These are phyloP conservation scores for Pugionium cornutum DNA, from an alignment of 345 rosid genomes.

Conservation along the genomic window DNA sequence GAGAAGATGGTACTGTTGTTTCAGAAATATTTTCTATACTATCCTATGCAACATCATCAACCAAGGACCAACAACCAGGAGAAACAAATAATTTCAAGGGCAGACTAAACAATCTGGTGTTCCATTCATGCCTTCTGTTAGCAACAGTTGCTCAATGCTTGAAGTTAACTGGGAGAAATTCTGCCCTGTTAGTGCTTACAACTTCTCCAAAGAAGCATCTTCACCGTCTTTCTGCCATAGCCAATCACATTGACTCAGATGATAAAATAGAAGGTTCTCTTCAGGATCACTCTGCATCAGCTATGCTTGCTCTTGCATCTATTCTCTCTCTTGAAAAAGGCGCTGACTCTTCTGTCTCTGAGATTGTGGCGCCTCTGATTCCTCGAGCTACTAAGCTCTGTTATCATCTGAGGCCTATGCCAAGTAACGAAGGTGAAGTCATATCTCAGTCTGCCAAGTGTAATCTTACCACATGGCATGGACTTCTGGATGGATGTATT, in stretches of 20 bases:
- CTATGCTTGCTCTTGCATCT: conserved; percentile 93
- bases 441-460: conserved; percentile 33
- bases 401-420: conserved; percentile 62
- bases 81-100: conserved; percentile 56
- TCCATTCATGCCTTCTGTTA: conserved; percentile 68
- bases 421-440: conserved; percentile 46
- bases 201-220: conserved; percentile 78
- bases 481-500: conserved; percentile 87
- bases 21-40: conserved; percentile 80
- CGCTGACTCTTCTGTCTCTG: conserved; percentile 71
- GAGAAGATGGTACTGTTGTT: conserved; percentile 88
- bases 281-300: conserved; percentile 74
- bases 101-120: conserved; percentile 58
- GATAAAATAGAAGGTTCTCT: conserved; percentile 56
- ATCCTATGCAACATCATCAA: conserved; percentile 57
- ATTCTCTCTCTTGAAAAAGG: conserved; percentile 89
- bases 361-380: conserved; percentile 79
- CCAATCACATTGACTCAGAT: conserved; percentile 66
- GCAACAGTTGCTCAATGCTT: conserved; percentile 83
- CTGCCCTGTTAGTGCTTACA: conserved; percentile 85
- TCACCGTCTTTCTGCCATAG: conserved; percentile 76
- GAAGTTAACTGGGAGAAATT: conserved; percentile 79
- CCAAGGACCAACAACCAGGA: conserved; percentile 57
- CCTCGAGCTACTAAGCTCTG: conserved; percentile 83
- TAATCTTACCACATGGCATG: conserved; percentile 78